Base-by-base conservation (phyloP, 176 grass and related monocot genomes). In the Avena eriantha region DNA sequence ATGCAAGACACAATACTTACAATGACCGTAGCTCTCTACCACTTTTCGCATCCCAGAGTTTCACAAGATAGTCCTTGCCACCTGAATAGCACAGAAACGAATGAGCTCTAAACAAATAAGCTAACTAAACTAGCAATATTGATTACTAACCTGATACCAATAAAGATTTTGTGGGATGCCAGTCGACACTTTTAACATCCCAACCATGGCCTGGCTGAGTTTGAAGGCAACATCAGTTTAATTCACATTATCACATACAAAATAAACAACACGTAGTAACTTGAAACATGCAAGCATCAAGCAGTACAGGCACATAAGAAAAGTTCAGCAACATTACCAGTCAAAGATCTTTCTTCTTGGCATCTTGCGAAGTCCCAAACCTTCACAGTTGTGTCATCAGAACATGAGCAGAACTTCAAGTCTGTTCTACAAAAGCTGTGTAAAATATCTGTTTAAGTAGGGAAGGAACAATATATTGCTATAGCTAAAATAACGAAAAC, bases 311-410 rank as follows among this genome's bases (percentile, higher is more conserved):
- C 59, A 48, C 49, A 79, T 57, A 83, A 60, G 49, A 86, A 80
- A 72, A 87, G 53, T 66, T 73, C 73, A 80, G 77, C 71, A 96
- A 96, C 94, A 96, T 99, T 99, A 99, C 97, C 97, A 85, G 92
- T 93, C 84, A 99, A 93, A 57, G 97, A 99, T 90, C 88, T 96
- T 88, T 99, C 97, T 87, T 99, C 97, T 86, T 99, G 97, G 87
- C 97, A 99, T 88, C 97, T 99, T 63, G 97, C 94, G 46, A 99
- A 99, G 83, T 99, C 97, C 97, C 97, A 99, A 83, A 99, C 97
- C 68, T 96, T 99, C 79, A 99, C 92, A 67, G 97, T 99, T 51
- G 92, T 94, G 83, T 99, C 97, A 76, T 99, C 97, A 3, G 97
- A 99, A 86, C 97, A 99, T 22, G 97, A 99, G 85, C 97, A 99